phyloP scores from a whole-genome alignment of 192 early-diverging fungal genomes.

The Gaertneriomyces semiglobifer region DNA sequence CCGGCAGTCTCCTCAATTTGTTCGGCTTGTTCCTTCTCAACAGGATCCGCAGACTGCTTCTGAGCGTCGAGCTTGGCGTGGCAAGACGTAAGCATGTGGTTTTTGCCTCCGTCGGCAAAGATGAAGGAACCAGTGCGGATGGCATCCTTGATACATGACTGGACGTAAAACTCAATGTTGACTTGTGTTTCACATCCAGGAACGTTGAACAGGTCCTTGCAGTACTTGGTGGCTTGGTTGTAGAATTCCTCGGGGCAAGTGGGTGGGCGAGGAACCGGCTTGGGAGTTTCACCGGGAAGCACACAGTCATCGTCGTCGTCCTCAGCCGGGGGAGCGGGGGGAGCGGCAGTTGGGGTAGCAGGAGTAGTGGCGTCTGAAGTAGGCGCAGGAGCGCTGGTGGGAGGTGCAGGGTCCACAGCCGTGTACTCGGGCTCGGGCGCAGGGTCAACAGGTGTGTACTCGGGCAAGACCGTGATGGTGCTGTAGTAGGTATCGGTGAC shows the following conservation, averaged over 20 bases:
- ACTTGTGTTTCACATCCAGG: constrained; percentile 1
- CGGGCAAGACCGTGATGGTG: constrained; percentile 22
- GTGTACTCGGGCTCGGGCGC: background rate
- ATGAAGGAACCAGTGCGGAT: constrained; percentile 20
- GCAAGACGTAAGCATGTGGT: constrained; percentile 16
- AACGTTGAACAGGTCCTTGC: constrained; percentile 11
- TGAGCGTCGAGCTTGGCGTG: constrained; percentile 15
- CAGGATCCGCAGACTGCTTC: background rate
- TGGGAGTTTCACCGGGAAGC: constrained; percentile 12
- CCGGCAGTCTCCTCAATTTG: background rate
- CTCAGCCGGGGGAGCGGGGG: constrained; percentile 4
- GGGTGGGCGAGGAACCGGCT: constrained; percentile 3
- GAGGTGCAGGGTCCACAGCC: background rate
- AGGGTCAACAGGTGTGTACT: constrained; percentile 8
- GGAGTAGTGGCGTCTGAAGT: background rate
- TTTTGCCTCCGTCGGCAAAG: constrained; percentile 14
- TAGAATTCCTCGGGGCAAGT: constrained; percentile 24
- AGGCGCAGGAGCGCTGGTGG: constrained; percentile 3
- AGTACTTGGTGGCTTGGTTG: constrained; percentile 18
- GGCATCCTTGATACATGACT: constrained; percentile 19
- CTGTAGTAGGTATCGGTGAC: constrained; percentile 26
- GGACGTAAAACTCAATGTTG: constrained; percentile 15
- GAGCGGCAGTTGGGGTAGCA: constrained; percentile 2
- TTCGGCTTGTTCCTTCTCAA: background rate
- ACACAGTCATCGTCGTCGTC: background rate